Base-by-base conservation (phyloP, 176 grass and related monocot genomes). In the Dendrocalamus sinicus region DNA sequence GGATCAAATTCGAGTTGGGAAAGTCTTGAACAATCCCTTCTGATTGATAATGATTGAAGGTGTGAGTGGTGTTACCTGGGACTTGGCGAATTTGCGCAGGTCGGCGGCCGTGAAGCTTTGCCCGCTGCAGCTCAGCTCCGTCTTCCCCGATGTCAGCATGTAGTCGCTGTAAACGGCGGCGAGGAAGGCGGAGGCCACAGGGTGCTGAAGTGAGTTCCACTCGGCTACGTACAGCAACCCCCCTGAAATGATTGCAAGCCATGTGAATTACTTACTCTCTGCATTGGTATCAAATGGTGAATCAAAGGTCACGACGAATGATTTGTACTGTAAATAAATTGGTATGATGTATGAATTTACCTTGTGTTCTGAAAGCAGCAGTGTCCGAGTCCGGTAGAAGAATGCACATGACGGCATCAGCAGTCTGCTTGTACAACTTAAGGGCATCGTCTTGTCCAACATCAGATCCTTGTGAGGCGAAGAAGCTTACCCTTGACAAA, bases 161-260 rank as follows among this genome's bases (percentile, higher is more conserved):
- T 94, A 97, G 76, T 92, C 89, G 63, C 88, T 89, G 83, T 92
- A 97, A 15, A 94, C 58, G 15, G 76, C 58, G 30, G 90, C 88
- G 16, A 97, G 88, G 85, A 97, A 97, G 60, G 92, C 89, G 0
- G 92, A 91, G 4, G 88, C 92, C 9, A 94, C 94, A 0, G 94
- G 84, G 77, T 97, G 90, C 86, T 97, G 94, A 15, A 97, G 88
- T 0, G 92, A 88, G 72, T 91, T 87, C 92, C 90, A 97, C 66
- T 94, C 83, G 0, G 91, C 86, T 3, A 94, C 87, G 45, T 91
- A 94, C 41, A 97, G 11, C 78, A 97, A 71, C 1, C 95, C 92
- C 0, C 90, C 90, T 97, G 83, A 55, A 77, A 52, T 2, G 1
- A 0, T 67, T 52, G 44, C 44, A 51, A 35, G 1, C 0, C 16